A percentile compares a stretch with the other conserved stretches of the same genome.
Evolutionary conservation across 257 asterid species (phyloP).

Genomic region (Petunia secreta): DNA sequence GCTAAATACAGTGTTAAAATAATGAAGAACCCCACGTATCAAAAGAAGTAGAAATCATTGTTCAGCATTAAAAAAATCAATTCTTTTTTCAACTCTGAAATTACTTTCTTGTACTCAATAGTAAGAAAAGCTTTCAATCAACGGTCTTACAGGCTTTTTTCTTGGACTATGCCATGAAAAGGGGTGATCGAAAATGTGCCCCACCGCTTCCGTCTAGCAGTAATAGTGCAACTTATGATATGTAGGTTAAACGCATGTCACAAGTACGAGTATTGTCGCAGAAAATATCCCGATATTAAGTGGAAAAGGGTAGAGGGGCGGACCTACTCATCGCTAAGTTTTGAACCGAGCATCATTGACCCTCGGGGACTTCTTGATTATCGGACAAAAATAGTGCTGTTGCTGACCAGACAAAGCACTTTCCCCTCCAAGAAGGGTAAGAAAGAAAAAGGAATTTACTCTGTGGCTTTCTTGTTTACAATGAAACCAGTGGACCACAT

Average conservation of each 20-base stretch:
- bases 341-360: no score
- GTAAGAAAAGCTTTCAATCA: conserved; percentile 58
- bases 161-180: conserved; percentile 51
- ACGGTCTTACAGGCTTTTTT: conserved; percentile 48
- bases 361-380: no score
- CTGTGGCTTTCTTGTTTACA: conserved; percentile 33
- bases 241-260: no score
- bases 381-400: conserved; percentile 39
- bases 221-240: no score
- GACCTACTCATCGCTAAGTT: no score
- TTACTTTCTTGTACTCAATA: conserved; percentile 43
- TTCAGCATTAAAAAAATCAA: conserved; percentile 4
- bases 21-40: conserved; percentile 49
- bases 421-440: conserved; percentile 33
- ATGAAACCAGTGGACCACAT: conserved; percentile 36
- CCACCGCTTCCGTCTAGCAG: no score
- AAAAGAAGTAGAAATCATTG: conserved; percentile 67
- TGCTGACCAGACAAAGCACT: conserved; percentile 61
- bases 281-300: no score
- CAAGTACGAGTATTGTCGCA: no score
- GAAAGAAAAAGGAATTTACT: conserved; percentile 31
- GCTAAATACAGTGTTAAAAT: conserved; percentile 36
- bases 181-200: conserved; percentile 49
- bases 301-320: no score
- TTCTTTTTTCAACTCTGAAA: conserved; percentile 38